Percentiles rank a stretch among this genome's conserved stretches.
Evolutionary conservation across 345 rosid species (phyloP).

Genomic region (Anastatica hierochuntica): DNA sequence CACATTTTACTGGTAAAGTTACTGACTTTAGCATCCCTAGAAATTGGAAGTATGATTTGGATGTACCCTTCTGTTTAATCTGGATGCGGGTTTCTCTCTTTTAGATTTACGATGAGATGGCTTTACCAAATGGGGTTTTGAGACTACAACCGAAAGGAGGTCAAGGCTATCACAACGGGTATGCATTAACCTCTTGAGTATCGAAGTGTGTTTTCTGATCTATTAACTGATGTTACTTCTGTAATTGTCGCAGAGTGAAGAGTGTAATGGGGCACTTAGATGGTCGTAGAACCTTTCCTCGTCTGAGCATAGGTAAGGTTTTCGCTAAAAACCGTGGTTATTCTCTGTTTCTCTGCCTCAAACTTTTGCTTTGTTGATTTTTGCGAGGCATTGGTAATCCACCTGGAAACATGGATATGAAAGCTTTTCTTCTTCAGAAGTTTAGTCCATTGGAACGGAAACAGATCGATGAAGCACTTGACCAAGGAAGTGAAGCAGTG

Average conservation of each 20-base stretch:
- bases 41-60: not conserved
- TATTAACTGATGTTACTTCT: too few species aligned
- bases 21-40: not conserved
- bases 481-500: too few species aligned
- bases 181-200: too few species aligned
- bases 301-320: too few species aligned
- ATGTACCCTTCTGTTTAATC: not conserved
- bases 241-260: too few species aligned
- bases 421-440: slow-evolving; percentile 75
- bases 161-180: slow-evolving; percentile 85
- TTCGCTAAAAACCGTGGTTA: too few species aligned
- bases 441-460: slow-evolving; percentile 56
- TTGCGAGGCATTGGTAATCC: slow-evolving; percentile 93
- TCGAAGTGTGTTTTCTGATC: too few species aligned
- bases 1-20: slow-evolving; percentile 63
- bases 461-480: too few species aligned
- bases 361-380: too few species aligned
- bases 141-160: slow-evolving; percentile 79
- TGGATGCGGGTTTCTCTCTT: slow-evolving; percentile 11
- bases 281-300: too few species aligned
- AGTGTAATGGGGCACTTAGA: too few species aligned
- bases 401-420: slow-evolving; percentile 86
- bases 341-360: too few species aligned
- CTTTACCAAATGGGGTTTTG: slow-evolving; percentile 70
- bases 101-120: slow-evolving; percentile 84